A percentile compares a stretch with the other conserved stretches of the same genome.
phyloP scores from a whole-genome alignment of 2,329 filamentous ascomycete genomes.

The Xylariaceae sp. region DNA sequence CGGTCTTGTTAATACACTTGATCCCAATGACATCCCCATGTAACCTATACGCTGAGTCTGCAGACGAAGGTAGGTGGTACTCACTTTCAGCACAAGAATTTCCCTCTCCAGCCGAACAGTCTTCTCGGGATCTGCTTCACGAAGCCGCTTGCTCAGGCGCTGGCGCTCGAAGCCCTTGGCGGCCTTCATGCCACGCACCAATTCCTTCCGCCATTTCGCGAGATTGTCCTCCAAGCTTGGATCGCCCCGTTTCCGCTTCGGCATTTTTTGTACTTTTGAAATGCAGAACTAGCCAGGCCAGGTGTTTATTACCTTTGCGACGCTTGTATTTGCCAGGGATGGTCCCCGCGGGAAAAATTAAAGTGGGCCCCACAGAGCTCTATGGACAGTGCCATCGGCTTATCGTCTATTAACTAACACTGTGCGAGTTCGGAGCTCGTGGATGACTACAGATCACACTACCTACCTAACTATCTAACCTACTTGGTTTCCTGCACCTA shows the following conservation, averaged over 20 bases:
- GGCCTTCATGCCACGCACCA: conserved; percentile 71
- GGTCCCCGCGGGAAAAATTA: conserved; percentile 10
- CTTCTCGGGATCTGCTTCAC: conserved; percentile 57
- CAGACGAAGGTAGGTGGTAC: conserved; percentile 8
- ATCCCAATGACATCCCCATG: too few relatives aligned
- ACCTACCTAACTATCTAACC: too few relatives aligned
- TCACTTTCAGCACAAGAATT: conserved; percentile 60
- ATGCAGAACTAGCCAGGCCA: background rate
- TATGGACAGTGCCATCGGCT: conserved; percentile 10
- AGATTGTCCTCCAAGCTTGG: conserved; percentile 56
- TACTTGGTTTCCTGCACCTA: too few relatives aligned
- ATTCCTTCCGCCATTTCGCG: conserved; percentile 61
- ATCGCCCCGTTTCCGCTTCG: conserved; percentile 59
- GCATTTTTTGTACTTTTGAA: conserved; percentile 32
- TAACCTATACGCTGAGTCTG: too few relatives aligned
- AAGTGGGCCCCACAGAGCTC: conserved; percentile 14
- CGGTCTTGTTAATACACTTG: too few relatives aligned
- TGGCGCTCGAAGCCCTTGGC: conserved; percentile 81
- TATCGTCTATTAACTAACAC: conserved; percentile 6
- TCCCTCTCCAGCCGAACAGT: conserved; percentile 67
- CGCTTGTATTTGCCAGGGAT: too few relatives aligned
- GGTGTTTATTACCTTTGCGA: background rate
- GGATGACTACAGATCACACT: too few relatives aligned
- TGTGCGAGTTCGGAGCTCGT: background rate
- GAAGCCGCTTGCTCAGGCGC: conserved; percentile 68